A percentile compares a stretch with the other conserved stretches of the same genome.
Conservation (phyloP, 2,329 filamentous ascomycete species). For the Botrytis elliptica region DNA sequence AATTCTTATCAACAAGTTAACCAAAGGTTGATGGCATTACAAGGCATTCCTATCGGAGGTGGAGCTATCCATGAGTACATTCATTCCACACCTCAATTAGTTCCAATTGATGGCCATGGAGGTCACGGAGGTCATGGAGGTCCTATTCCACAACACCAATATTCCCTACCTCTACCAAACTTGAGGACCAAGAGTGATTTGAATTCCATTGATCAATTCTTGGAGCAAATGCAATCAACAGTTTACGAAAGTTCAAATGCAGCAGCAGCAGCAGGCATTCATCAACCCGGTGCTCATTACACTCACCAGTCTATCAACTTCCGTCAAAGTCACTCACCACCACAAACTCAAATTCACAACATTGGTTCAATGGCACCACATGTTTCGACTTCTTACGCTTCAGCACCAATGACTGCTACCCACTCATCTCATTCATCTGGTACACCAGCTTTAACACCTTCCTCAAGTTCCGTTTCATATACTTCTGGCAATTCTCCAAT, state of each 20-base stretch:
- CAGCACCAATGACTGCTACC: constrained; percentile 61
- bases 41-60: constrained; percentile 60
- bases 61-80: constrained; percentile 57
- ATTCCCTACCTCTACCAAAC: constrained; percentile 84
- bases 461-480: constrained; percentile 73
- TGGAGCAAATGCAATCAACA: constrained; percentile 93
- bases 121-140: constrained; percentile 42
- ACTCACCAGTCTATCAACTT: constrained; percentile 53
- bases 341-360: constrained; percentile 39
- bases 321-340: constrained; percentile 57
- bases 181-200: constrained; percentile 92
- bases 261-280: constrained; percentile 74
- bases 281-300: constrained; percentile 70
- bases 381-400: constrained; percentile 46
- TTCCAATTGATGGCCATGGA: constrained; percentile 52
- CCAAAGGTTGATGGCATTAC: constrained; percentile 79
- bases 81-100: constrained; percentile 49
- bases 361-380: constrained; percentile 34
- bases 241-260: constrained; percentile 91
- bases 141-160: constrained; percentile 70
- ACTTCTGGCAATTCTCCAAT: constrained; percentile 73
- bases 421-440: constrained; percentile 56
- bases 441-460: constrained; percentile 74
- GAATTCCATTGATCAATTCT: constrained; percentile 87
- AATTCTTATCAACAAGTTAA: constrained; percentile 88